A percentile compares a stretch with the other conserved stretches of the same genome.
These are phyloP conservation scores for Ophioceras dolichostomum DNA, from an alignment of 2,329 filamentous ascomycete genomes.

Conservation along the genomic window DNA sequence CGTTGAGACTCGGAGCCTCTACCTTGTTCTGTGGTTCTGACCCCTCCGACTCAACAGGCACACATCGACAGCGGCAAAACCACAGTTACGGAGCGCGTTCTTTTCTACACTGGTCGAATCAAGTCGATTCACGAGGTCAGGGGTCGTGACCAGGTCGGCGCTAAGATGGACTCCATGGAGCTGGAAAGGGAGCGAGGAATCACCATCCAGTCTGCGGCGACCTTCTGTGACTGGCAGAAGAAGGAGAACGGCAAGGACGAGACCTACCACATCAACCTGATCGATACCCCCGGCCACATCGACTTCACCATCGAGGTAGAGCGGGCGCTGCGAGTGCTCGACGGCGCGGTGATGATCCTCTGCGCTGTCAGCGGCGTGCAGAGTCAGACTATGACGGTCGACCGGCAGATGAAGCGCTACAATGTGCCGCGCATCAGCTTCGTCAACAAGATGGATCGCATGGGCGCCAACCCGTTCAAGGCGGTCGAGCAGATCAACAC, in stretches of 20 bases:
- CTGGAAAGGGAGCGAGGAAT: constrained; percentile 97
- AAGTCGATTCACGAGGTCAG: constrained; percentile 95
- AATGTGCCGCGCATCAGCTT: constrained; percentile 93
- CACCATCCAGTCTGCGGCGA: constrained; percentile 96
- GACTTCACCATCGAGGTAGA: constrained; percentile 99
- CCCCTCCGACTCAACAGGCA: constrained; percentile 41
- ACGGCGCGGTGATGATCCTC: constrained; percentile 96
- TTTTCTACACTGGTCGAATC: constrained; percentile 96
- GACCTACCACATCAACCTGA: constrained; percentile 95
- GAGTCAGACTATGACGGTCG: constrained; percentile 94
- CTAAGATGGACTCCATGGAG: constrained; percentile 99
- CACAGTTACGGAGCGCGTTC: constrained; percentile 87
- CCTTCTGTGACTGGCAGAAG: constrained; percentile 95
- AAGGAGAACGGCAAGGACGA: constrained; percentile 66
- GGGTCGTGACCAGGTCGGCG: constrained; percentile 86
- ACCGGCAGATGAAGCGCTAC: constrained; percentile 97
- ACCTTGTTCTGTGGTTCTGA: no score
- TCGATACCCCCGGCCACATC: constrained; percentile 96
- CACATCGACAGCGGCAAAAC: constrained; percentile 99
- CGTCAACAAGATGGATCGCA: constrained; percentile 99
- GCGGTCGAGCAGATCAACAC: constrained; percentile 94
- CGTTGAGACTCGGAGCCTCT: no score
- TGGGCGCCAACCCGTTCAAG: constrained; percentile 97
- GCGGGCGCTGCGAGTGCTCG: constrained; percentile 82
- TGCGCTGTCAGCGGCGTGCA: constrained; percentile 96